Percentiles rank a stretch among this genome's conserved stretches.
These are phyloP conservation scores for Cinnamomum micranthum DNA, from an alignment of 164 flowering plant genomes.

Conservation along the genomic window DNA sequence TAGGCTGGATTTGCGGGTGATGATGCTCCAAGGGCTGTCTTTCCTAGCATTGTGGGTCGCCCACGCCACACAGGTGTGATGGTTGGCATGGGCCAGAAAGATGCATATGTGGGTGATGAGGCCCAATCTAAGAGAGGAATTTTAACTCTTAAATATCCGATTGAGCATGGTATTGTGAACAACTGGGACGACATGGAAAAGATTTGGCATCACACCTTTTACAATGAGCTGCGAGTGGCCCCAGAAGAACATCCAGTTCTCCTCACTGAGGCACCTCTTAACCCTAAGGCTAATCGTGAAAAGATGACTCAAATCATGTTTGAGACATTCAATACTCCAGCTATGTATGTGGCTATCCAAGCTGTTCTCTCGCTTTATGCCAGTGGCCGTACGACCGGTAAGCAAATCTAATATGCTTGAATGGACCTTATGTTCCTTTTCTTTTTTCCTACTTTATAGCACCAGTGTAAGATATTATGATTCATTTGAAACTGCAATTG, in stretches of 20 bases:
- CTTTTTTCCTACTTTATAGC: background rate
- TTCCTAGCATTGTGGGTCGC: conserved; percentile 71
- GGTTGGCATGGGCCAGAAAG: conserved; percentile 87
- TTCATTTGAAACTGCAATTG: background rate
- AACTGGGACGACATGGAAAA: conserved; percentile 91
- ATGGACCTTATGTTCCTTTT: background rate
- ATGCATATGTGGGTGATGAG: conserved; percentile 75
- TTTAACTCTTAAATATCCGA: conserved; percentile 64
- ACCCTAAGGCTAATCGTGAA: conserved; percentile 77
- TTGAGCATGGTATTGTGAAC: conserved; percentile 77
- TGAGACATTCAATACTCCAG: conserved; percentile 69
- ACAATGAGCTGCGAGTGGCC: conserved; percentile 79
- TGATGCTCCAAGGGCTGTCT: conserved; percentile 76
- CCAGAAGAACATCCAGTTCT: conserved; percentile 82
- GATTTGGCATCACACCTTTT: conserved; percentile 79
- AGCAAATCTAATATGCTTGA: conserved; percentile 9
- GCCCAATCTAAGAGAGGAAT: conserved; percentile 81
- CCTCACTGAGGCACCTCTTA: conserved; percentile 76
- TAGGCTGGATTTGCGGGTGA: conserved; percentile 84
- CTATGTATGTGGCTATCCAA: conserved; percentile 78
- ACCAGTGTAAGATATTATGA: background rate
- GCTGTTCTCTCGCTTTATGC: conserved; percentile 73
- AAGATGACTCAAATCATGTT: conserved; percentile 83
- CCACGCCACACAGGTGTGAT: conserved; percentile 78
- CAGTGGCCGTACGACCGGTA: conserved; percentile 78